Percentiles rank a stretch among this genome's conserved stretches.
Conservation (phyloP, 345 rosid species). For the Salix dunnii region DNA sequence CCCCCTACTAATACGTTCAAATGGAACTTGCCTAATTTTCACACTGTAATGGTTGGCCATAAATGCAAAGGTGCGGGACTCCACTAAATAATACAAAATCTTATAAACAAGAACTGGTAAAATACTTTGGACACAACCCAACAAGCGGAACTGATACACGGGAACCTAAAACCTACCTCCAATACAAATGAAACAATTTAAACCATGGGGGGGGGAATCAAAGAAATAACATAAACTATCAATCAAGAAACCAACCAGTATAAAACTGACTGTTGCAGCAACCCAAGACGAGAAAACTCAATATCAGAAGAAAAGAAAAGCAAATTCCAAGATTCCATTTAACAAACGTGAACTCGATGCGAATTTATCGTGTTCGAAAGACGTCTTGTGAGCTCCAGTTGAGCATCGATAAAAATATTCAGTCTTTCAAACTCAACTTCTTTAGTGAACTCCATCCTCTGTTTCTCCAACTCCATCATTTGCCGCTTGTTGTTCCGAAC, state of each 20-base stretch:
- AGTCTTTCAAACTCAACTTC: slow-evolving; percentile 28
- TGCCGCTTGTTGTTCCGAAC: slow-evolving; percentile 13
- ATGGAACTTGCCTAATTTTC: not conserved
- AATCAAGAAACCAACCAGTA: no score
- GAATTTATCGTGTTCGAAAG: not conserved
- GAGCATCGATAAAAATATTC: slow-evolving; percentile 18
- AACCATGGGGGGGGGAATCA: not conserved
- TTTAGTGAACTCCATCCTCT: slow-evolving; percentile 30
- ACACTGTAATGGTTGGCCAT: not conserved
- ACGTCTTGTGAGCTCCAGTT: slow-evolving; percentile 9
- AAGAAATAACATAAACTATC: not conserved
- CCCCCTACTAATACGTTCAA: not conserved
- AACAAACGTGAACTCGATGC: slow-evolving; percentile 10
- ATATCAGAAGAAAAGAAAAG: not conserved
- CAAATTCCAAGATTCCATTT: not conserved
- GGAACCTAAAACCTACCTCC: not conserved
- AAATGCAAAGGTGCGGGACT: not conserved
- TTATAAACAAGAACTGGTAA: not conserved
- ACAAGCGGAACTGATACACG: not conserved
- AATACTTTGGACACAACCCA: not conserved
- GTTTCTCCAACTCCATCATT: slow-evolving; percentile 31
- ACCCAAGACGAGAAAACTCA: not conserved
- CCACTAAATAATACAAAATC: not conserved
- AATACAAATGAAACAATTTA: not conserved
- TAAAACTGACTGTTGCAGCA: not conserved